Base-by-base conservation (phyloP, 2,329 filamentous ascomycete genomes). In the Neobulgaria alba region DNA sequence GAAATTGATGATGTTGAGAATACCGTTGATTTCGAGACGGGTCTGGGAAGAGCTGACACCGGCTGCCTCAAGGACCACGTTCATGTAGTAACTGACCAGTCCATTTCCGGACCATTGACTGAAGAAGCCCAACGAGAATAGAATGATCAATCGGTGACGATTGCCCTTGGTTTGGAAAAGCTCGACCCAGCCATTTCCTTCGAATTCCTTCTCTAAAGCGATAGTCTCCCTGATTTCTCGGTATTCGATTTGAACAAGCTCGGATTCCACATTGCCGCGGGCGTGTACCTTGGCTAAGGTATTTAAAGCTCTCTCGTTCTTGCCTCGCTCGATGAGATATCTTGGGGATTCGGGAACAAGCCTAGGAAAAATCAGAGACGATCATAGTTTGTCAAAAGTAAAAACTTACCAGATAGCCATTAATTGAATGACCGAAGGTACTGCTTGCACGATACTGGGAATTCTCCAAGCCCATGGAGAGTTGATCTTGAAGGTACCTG, bases 71-170 rank as follows among this genome's bases (percentile, higher is more conserved):
- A 63, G 51, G n/a, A 64, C 58, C 7, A 57, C 50, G 15, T 52
- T 52, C 15, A 64, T 56, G 47, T 61, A 62, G 49, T 62, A 70
- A 1, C 62, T 66, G 21, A 69, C 64, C 7, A 72, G 53, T 31
- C 65, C 67, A 48, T 75, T 75, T 26, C 73, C 73, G 39, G 66
- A 71, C 70, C 71, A 77, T 47, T 78, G 74, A 7, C 68, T 69
- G 61, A 77, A 77, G 45, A 75, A 61, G 45, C 72, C 73, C 5
- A 72, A 62, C 16, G 66, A 63, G 35, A 75, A 56, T n/a, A 71
- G 60, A 41, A 79, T 73, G 36, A 73, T 54, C 19, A 75, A 60
- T 26, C 74, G 64, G 49, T 69, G 67, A 29, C 72, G 66, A 55
- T 77, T 78, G 29, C 71, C 73, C 17, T 64, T 63, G 4, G 68